Evolutionary conservation across 305 asterid species (phyloP).

Genomic region (Fraxinus latifolia): DNA sequence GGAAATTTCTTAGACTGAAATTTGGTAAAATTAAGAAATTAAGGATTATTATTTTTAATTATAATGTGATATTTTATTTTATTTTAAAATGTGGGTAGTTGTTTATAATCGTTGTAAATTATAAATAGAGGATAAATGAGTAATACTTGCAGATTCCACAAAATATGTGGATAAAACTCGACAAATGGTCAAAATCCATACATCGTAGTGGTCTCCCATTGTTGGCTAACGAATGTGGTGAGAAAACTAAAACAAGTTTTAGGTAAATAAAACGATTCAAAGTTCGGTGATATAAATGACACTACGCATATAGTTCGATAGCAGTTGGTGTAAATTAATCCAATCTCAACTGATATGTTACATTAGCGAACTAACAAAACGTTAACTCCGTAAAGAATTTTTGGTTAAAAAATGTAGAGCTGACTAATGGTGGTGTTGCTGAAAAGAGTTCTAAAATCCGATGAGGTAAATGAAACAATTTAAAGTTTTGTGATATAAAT

Average conservation of each 20-base stretch:
- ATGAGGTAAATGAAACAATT: background rate
- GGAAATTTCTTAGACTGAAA: background rate
- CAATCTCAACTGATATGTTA: background rate
- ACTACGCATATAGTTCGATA: background rate
- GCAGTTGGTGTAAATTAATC: background rate
- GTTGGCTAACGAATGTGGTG: background rate
- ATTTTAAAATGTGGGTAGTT: background rate
- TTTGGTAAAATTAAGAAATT: background rate
- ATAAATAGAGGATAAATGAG: background rate
- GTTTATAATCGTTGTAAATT: background rate
- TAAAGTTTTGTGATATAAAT: background rate
- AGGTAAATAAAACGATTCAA: background rate
- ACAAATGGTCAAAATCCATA: background rate
- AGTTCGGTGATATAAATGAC: background rate
- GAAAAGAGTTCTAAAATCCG: background rate
- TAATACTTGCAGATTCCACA: too few relatives aligned
- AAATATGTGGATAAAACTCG: background rate
- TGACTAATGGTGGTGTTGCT: background rate
- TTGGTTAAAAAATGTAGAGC: background rate
- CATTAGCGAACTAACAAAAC: background rate
- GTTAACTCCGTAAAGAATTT: background rate
- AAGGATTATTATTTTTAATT: background rate
- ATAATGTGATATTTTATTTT: background rate
- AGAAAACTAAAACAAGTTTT: background rate
- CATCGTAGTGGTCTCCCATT: background rate